Conservation (phyloP, 2,329 filamentous ascomycete genomes). For the Arachnopeziza araneosa region DNA sequence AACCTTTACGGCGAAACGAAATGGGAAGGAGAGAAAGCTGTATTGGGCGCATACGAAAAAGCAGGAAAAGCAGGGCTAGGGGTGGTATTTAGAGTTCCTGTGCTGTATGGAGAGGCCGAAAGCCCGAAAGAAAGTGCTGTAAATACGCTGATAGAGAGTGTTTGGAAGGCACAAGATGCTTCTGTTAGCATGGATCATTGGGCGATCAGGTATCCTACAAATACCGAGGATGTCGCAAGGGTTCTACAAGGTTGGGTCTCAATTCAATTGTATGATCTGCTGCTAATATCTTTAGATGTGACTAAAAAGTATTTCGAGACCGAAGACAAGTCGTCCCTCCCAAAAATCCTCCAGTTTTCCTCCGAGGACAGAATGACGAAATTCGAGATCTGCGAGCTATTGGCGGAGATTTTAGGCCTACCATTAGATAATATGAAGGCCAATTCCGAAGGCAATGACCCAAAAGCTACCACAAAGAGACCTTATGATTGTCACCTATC, state of each 20-base stretch:
- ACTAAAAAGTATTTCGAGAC: conserved; percentile 60
- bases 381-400: conserved; percentile 76
- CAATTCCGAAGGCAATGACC: conserved; percentile 67
- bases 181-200: conserved; percentile 80
- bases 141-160: conserved; percentile 70
- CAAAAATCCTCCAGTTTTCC: conserved; percentile 73
- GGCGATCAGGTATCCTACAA: conserved; percentile 78
- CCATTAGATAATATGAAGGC: conserved; percentile 62
- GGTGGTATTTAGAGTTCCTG: conserved; percentile 72
- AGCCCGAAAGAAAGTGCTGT: conserved; percentile 71
- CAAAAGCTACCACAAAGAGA: conserved; percentile 64
- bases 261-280: conserved; percentile 2
- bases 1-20: conserved; percentile 78
- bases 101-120: conserved; percentile 76
- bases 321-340: conserved; percentile 48
- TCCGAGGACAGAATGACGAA: conserved; percentile 85
- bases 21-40: conserved; percentile 63
- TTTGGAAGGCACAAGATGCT: conserved; percentile 66
- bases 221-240: conserved; percentile 79
- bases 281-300: conserved; percentile 48
- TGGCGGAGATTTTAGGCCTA: conserved; percentile 75
- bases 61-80: conserved; percentile 48
- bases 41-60: conserved; percentile 54
- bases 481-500: conserved; percentile 88
- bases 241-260: conserved; percentile 58